Evolutionary conservation across 139 green algal species (phyloP).

Genomic region (Axilococcus clingmanii): DNA sequence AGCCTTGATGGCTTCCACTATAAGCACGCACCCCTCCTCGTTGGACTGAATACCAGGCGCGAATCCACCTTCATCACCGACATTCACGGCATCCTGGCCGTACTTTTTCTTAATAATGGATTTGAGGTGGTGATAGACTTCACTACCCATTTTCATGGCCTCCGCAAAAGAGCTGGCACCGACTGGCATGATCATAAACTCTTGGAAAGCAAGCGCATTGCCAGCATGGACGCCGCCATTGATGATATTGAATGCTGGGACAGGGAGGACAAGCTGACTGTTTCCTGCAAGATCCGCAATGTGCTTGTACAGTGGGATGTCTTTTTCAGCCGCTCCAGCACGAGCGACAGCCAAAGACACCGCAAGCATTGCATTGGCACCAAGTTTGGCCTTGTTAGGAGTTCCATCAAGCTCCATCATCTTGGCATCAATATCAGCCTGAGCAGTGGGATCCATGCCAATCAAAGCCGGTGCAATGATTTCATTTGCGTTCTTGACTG

Average conservation of each 20-base stretch:
- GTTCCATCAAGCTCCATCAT: conserved; percentile 96
- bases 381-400: conserved; percentile 95
- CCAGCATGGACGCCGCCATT: conserved; percentile 96
- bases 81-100: conserved; percentile 94
- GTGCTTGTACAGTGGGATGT: conserved; percentile 92
- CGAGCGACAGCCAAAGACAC: conserved; percentile 91
- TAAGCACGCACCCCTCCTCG: conserved; percentile 87
- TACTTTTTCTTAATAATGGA: conserved; percentile 98
- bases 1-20: conserved; percentile 84
- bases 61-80: conserved; percentile 98
- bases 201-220: conserved; percentile 93
- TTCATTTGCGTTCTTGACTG: conserved; percentile 94
- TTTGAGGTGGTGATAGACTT: conserved; percentile 97
- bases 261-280: conserved; percentile 90
- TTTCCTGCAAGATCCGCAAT: conserved; percentile 89
- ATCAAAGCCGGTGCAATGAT: conserved; percentile 84
- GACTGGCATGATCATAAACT: conserved; percentile 99
- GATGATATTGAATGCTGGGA: conserved; percentile 99
- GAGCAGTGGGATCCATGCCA: conserved; percentile 76
- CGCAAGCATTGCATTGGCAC: conserved; percentile 97
- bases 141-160: conserved; percentile 74
- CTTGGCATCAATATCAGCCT: conserved; percentile 79
- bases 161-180: conserved; percentile 80
- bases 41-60: conserved; percentile 93
- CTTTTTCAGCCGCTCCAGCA: conserved; percentile 87